phyloP scores from a whole-genome alignment of 1,139 yeast species.

The Kodamaea sp. region DNA sequence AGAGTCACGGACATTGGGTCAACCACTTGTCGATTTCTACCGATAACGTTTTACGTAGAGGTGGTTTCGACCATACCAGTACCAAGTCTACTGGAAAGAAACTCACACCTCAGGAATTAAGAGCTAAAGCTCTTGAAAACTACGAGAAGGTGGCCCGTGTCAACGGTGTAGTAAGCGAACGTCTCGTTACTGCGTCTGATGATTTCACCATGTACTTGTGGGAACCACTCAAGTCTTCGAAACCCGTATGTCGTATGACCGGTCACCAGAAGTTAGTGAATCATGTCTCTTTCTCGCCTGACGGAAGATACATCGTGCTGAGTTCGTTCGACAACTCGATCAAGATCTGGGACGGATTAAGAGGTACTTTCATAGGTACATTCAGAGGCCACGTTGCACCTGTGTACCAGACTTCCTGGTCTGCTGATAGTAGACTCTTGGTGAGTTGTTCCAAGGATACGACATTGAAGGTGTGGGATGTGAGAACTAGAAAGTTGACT shows the following conservation, averaged over 20 bases:
- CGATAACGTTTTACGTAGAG: conserved; percentile 82
- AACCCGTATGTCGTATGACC: conserved; percentile 90
- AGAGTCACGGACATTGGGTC: conserved; percentile 97
- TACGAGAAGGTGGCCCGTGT: conserved; percentile 79
- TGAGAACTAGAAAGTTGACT: conserved; percentile 75
- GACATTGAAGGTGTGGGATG: conserved; percentile 96
- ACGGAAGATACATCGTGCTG: conserved; percentile 86
- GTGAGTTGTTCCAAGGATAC: conserved; percentile 97
- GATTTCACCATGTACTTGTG: conserved; percentile 97
- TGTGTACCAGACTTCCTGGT: conserved; percentile 98
- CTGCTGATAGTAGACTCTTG: conserved; percentile 85
- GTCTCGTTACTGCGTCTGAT: conserved; percentile 93
- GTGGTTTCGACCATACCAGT: conserved; percentile 65
- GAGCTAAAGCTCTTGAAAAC: conserved; percentile 42
- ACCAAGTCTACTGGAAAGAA: conserved; percentile 22
- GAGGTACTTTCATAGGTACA: conserved; percentile 86
- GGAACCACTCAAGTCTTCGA: conserved; percentile 81
- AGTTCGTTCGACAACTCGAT: conserved; percentile 95
- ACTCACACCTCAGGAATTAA: conserved; percentile 31
- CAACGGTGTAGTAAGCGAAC: conserved; percentile 69
- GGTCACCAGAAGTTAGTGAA: conserved; percentile 97
- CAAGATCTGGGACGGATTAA: conserved; percentile 93
- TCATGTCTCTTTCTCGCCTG: conserved; percentile 95
- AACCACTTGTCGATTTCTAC: conserved; percentile 91
- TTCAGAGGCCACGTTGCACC: conserved; percentile 98